Percentiles rank a stretch among this genome's conserved stretches.
Evolutionary conservation across 176 grass and related monocot species (phyloP).

Genomic region (Aegilops longissima): DNA sequence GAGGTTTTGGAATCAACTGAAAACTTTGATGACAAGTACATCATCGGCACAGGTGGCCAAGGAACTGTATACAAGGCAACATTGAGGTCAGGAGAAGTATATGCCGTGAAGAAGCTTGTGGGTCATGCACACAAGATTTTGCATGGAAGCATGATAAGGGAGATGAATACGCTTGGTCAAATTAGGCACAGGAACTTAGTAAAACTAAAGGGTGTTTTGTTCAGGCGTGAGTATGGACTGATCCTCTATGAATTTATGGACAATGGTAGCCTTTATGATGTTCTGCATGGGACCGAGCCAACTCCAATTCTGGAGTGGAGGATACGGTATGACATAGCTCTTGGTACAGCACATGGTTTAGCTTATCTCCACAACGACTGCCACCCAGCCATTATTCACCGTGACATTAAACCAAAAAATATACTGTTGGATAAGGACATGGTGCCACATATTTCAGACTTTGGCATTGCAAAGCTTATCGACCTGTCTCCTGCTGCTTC

Average conservation of each 20-base stretch:
- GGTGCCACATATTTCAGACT: constrained; percentile 89
- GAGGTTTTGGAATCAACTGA: constrained; percentile 57
- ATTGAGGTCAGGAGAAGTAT: constrained; percentile 44
- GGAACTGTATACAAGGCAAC: constrained; percentile 72
- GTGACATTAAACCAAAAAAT: constrained; percentile 87
- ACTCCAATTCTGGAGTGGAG: constrained; percentile 55
- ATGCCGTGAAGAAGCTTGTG: constrained; percentile 68
- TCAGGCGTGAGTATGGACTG: constrained; percentile 62
- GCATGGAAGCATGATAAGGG: constrained; percentile 61
- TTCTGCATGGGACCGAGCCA: constrained; percentile 56
- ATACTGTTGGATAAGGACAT: constrained; percentile 75
- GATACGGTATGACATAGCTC: constrained; percentile 56
- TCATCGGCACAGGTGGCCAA: constrained; percentile 57
- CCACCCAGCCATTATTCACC: constrained; percentile 65
- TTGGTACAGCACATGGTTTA: constrained; percentile 69
- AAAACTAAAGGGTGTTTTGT: constrained; percentile 60
- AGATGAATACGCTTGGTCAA: constrained; percentile 63
- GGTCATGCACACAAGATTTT: constrained; percentile 38
- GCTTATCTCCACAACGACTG: constrained; percentile 81
- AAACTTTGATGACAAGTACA: constrained; percentile 60
- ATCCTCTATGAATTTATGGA: constrained; percentile 85
- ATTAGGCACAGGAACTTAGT: constrained; percentile 80
- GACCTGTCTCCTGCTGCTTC: constrained; percentile 43
- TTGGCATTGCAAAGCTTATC: constrained; percentile 81
- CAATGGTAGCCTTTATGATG: constrained; percentile 74